Conservation (phyloP, 225 moss, liverwort and hornwort genomes). For the Marchantia paleacea region DNA sequence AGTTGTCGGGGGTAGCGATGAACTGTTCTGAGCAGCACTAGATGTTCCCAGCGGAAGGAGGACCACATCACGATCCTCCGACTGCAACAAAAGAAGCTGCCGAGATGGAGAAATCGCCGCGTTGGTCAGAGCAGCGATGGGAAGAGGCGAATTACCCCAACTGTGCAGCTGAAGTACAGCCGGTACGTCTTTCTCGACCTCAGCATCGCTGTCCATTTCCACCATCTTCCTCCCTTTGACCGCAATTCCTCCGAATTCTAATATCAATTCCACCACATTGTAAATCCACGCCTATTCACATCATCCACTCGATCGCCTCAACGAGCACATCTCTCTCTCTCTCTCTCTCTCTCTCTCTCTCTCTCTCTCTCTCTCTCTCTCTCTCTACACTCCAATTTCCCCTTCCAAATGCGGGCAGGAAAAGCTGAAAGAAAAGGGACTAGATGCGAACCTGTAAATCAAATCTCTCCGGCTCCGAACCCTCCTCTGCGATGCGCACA, state of each 20-base stretch:
- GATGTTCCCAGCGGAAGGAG: conserved; percentile 54
- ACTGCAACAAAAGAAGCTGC: conserved; percentile 61
- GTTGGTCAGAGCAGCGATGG: conserved; percentile 48
- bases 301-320: not conserved
- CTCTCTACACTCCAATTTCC: not conserved
- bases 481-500: not conserved
- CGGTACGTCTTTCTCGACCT: conserved; percentile 42
- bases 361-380: not conserved
- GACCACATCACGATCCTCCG: conserved; percentile 51
- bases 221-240: conserved; percentile 4
- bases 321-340: not conserved
- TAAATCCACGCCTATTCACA: conserved; percentile 1
- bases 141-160: conserved; percentile 63
- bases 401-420: not conserved
- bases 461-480: not conserved
- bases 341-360: not conserved
- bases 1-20: not conserved
- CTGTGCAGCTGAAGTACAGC: conserved; percentile 75
- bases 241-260: conserved; percentile 14
- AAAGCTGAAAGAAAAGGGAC: not conserved
- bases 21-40: conserved; percentile 22
- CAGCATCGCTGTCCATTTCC: conserved; percentile 25
- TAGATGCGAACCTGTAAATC: not conserved
- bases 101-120: conserved; percentile 80
- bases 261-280: not conserved